Conservation (phyloP, 2,329 filamentous ascomycete genomes). For the Monilinia polystroma region DNA sequence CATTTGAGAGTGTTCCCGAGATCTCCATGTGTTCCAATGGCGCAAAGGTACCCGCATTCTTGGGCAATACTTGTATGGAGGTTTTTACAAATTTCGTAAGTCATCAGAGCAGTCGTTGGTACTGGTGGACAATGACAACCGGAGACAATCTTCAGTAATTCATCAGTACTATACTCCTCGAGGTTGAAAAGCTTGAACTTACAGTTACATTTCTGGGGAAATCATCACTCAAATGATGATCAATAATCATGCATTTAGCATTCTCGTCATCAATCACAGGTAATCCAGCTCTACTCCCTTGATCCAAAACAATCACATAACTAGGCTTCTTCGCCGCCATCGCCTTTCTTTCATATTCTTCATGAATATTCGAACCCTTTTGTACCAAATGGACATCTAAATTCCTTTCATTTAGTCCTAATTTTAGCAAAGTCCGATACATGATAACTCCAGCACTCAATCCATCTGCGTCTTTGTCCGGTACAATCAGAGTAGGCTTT, state of each 20-base stretch:
- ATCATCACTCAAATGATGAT: slow-evolving; percentile 59
- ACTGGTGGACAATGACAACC: slow-evolving; percentile 65
- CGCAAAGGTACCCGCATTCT: slow-evolving; percentile 60
- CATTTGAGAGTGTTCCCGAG: slow-evolving; percentile 64
- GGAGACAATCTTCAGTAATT: slow-evolving; percentile 50
- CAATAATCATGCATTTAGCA: slow-evolving; percentile 56
- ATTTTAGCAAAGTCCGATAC: slow-evolving; percentile 55
- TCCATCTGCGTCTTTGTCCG: slow-evolving; percentile 69
- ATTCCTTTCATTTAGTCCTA: slow-evolving; percentile 53
- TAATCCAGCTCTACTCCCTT: slow-evolving; percentile 57
- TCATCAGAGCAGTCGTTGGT: slow-evolving; percentile 62
- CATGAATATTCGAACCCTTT: slow-evolving; percentile 60
- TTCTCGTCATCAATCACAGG: slow-evolving; percentile 52
- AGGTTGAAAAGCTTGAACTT: not conserved
- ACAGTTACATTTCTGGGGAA: slow-evolving; percentile 50
- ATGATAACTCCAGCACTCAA: slow-evolving; percentile 64
- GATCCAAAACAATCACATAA: slow-evolving; percentile 64
- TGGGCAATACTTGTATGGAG: slow-evolving; percentile 52
- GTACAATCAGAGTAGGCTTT: slow-evolving; percentile 58
- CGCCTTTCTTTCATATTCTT: slow-evolving; percentile 49
- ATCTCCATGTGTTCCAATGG: slow-evolving; percentile 65
- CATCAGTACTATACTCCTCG: not conserved
- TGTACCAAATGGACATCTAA: slow-evolving; percentile 59
- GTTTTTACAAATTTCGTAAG: slow-evolving; percentile 60
- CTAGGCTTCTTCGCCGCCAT: slow-evolving; percentile 53